A percentile compares a stretch with the other conserved stretches of the same genome.
Evolutionary conservation across 495 filamentous ascomycete species (phyloP).

Genomic region (Penicillium ucsense): DNA sequence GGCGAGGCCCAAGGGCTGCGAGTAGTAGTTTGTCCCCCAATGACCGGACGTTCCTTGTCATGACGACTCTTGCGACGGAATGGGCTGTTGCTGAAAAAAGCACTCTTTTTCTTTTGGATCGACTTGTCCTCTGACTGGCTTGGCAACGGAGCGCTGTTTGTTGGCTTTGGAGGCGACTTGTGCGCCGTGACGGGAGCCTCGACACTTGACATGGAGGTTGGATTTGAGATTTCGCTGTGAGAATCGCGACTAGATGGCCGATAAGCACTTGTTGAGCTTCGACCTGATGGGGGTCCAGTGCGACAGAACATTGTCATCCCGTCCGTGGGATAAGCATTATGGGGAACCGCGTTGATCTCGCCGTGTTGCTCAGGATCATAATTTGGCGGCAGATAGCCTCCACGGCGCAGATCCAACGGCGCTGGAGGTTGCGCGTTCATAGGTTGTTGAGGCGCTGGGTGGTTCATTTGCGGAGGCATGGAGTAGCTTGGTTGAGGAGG

Average conservation of each 20-base stretch:
- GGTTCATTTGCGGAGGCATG: slow-evolving; percentile 17
- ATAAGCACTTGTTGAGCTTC: slow-evolving; percentile 65
- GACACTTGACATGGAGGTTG: slow-evolving; percentile 82
- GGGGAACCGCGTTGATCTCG: slow-evolving; percentile 62
- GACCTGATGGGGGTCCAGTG: slow-evolving; percentile 73
- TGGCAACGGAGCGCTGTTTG: slow-evolving; percentile 35
- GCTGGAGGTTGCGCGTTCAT: slow-evolving; percentile 29
- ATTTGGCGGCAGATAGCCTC: slow-evolving; percentile 38
- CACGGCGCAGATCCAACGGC: slow-evolving; percentile 41
- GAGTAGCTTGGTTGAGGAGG: not conserved
- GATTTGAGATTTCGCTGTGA: slow-evolving; percentile 83
- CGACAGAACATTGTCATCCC: slow-evolving; percentile 99
- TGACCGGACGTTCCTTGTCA: slow-evolving; percentile 58
- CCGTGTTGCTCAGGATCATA: slow-evolving; percentile 49
- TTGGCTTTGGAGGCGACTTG: slow-evolving; percentile 59
- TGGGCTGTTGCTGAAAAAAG: slow-evolving; percentile 92
- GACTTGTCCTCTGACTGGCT: slow-evolving; percentile 50
- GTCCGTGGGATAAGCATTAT: slow-evolving; percentile 91
- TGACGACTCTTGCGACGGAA: slow-evolving; percentile 88
- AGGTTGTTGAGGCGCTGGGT: slow-evolving; percentile 1
- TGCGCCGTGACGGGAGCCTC: slow-evolving; percentile 48
- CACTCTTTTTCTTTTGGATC: slow-evolving; percentile 73
- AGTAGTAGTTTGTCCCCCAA: slow-evolving; percentile 5
- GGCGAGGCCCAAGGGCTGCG: slow-evolving; percentile 29
- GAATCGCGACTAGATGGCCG: slow-evolving; percentile 83